phyloP scores from a whole-genome alignment of 2,329 filamentous ascomycete genomes.

The Penicillium psychrosexuale region DNA sequence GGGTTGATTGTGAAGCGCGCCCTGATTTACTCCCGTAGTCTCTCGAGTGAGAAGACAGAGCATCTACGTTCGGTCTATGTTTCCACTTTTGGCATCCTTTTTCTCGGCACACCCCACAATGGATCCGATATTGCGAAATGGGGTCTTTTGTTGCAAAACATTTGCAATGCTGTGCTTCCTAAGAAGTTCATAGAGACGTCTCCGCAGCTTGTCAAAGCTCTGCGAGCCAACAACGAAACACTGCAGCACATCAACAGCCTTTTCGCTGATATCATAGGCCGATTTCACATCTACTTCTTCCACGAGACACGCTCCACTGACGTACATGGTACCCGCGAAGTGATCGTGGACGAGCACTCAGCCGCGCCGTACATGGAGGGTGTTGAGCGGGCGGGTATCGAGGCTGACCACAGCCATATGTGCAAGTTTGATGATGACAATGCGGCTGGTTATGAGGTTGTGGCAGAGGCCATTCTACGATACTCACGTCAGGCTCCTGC shows the following conservation, averaged over 20 bases:
- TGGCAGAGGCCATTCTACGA: slow-evolving; percentile 48
- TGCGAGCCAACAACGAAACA: slow-evolving; percentile 72
- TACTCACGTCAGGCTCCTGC: slow-evolving; percentile 53
- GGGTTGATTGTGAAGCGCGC: slow-evolving; percentile 70
- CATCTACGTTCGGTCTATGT: slow-evolving; percentile 67
- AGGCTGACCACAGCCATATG: slow-evolving; percentile 68
- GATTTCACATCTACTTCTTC: slow-evolving; percentile 72
- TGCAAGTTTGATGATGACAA: slow-evolving; percentile 66
- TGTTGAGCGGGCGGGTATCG: slow-evolving; percentile 70
- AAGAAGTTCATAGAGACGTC: slow-evolving; percentile 66
- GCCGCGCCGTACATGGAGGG: slow-evolving; percentile 67
- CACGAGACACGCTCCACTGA: slow-evolving; percentile 72
- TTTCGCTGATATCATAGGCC: slow-evolving; percentile 68
- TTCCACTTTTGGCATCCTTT: slow-evolving; percentile 72
- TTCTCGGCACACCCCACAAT: slow-evolving; percentile 72
- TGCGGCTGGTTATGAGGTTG: slow-evolving; percentile 62
- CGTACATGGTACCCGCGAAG: slow-evolving; percentile 58
- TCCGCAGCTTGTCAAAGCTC: slow-evolving; percentile 63
- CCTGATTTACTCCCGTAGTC: slow-evolving; percentile 63
- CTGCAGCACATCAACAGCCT: slow-evolving; percentile 70
- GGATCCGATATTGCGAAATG: slow-evolving; percentile 67
- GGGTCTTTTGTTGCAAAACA: slow-evolving; percentile 65
- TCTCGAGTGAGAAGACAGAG: slow-evolving; percentile 59
- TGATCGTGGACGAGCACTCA: slow-evolving; percentile 68
- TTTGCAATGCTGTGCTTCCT: slow-evolving; percentile 63